Percentiles rank a stretch among this genome's conserved stretches.
These are phyloP conservation scores for Quercus glauca DNA, from an alignment of 306 rosid genomes.

Conservation along the genomic window DNA sequence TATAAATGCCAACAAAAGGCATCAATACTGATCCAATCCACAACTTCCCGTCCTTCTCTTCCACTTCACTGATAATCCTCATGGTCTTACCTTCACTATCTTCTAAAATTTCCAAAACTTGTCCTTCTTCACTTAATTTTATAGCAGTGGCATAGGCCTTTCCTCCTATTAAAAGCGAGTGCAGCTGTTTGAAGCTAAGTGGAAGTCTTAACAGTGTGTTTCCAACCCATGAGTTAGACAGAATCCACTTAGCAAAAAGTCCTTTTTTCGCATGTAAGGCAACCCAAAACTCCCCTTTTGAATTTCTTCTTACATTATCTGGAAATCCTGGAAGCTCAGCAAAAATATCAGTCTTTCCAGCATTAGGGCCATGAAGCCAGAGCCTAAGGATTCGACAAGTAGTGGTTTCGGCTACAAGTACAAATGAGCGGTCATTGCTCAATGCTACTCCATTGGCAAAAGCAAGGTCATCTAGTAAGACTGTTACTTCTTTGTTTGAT, in stretches of 20 bases:
- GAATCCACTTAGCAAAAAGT: conserved; percentile 35
- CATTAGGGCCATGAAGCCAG: conserved; percentile 82
- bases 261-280: conserved; percentile 73
- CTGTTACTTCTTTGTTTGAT: conserved; percentile 60
- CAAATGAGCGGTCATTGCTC: conserved; percentile 69
- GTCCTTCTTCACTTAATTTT: too few relatives aligned
- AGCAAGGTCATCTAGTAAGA: conserved; percentile 53
- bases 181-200: conserved; percentile 52
- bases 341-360: conserved; percentile 62
- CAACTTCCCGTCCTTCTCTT: too few relatives aligned
- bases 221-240: conserved; percentile 58
- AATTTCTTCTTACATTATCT: conserved; percentile 70
- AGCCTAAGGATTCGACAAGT: conserved; percentile 55
- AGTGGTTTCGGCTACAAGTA: conserved; percentile 75
- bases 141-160: conserved; percentile 70
- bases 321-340: conserved; percentile 77
- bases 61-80: too few relatives aligned
- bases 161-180: conserved; percentile 51
- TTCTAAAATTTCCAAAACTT: too few relatives aligned
- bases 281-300: conserved; percentile 81
- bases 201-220: conserved; percentile 52
- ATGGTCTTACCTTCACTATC: too few relatives aligned
- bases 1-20: too few relatives aligned
- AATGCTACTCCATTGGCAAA: conserved; percentile 86
- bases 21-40: too few relatives aligned